Evolutionary conservation across 2,329 filamentous ascomycete species (phyloP), one percentile per base, ranked within the genome.

Genomic region (Talaromyces amestolkiae): DNA sequence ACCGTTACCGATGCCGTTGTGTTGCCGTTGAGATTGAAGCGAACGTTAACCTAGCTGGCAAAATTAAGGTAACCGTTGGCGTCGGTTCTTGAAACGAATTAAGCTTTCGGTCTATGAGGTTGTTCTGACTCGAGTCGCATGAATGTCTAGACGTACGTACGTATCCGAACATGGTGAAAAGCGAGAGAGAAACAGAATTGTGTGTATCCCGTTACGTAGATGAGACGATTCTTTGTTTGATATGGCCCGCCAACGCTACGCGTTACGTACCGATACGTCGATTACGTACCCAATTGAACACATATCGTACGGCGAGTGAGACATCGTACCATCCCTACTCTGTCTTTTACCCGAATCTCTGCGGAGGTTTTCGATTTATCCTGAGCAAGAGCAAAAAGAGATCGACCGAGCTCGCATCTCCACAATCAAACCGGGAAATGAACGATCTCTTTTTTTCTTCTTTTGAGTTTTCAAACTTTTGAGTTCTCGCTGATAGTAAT

Each of bases 111-210:
- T 39, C 53, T 56, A 22, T 37, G 9, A 22, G 10, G 11, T 37
- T 39, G 33, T 39, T 37, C 53, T 37, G 53, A 56, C 53, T 56
- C 53, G 53, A 56, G 9, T 56, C n/a, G 53, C 31, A 39, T 56
- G 31, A 37, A 54, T 31, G 27, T 31, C 27, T 31, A 35, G 15
- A 15, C 27, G 11, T 27, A 24, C 19, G 24, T 31, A 51, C n/a
- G 45, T 27, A 27, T 31, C 27, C 27, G 27, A 6, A 31, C 11
- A 22, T 51, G 15, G 22, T 53, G 22, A 19, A 31, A 27, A 31
- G 47, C 17, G 47, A 49, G 45, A 27, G 10, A 13, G 13, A 27
- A 11, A 49, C 15, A 31, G 27, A 31, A 7, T n/a, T 33, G 24
- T 53, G 27, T n/a, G 24, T 31, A 24, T 4, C 27, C 27, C 27